Evolutionary conservation across 208 protist species (phyloP), one percentile per base, ranked within the genome.

Genomic region (Leishmania aethiopica): DNA sequence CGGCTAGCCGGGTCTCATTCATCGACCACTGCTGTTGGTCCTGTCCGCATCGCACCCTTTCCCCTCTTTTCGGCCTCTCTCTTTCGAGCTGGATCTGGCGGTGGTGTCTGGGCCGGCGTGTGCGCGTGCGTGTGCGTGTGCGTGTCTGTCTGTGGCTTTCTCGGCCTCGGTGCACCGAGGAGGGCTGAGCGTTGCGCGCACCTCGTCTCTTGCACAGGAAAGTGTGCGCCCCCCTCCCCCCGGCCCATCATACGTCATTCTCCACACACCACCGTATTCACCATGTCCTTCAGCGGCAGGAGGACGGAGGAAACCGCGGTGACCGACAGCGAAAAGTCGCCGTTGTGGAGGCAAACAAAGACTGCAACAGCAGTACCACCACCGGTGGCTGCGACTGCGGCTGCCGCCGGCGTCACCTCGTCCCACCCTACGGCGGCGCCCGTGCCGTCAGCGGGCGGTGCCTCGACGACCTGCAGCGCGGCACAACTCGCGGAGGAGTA

Each of bases 401-500:
- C 71, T 57, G 81, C 67, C 13, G 81, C 64, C 40, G 42, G 35
- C 45, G 69, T 2, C 49, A 77, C 13, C 40, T 40, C 25, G 19
- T 32, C 72, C 22, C 11, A 22, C 42, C 17, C 49, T 40, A 59
- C 72, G 40, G 40, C 69, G 35, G 35, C 40, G 17, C 69, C 69
- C 42, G 25, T 22, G 8, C 15, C 28, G 19, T 25, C 28, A 28
- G 49, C 7, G 0, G 49, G 6, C 72, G 45, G 6, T 35, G n/a
- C 77, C 28, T 22, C 57, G 19, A 64, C 51, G 42, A 53, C 49
- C n/a, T 47, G 8, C 57, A 79, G 51, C 25, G 67, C 78, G 28
- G 76, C 78, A 2, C 73, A 86, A 28, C 37, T 83, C 5, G 35
- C 78, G 17, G 89, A 84, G 80, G 90, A 93, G 80, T 96, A 96